A percentile compares a stretch with the other conserved stretches of the same genome.
These are phyloP conservation scores for Symbiodinium natans DNA, from an alignment of 73 alveolate species.

Conservation along the genomic window DNA sequence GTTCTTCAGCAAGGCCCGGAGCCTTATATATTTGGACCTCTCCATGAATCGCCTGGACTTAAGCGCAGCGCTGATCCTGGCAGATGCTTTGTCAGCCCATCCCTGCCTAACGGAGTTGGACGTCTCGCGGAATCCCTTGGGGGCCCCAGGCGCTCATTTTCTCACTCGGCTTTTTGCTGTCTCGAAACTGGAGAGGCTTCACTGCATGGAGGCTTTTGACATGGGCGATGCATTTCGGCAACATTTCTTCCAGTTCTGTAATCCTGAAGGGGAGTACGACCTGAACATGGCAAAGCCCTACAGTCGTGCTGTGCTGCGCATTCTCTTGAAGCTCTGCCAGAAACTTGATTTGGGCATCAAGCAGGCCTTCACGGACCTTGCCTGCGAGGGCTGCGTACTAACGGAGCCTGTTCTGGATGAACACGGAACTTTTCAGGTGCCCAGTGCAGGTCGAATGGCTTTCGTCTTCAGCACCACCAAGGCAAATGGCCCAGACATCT, in stretches of 20 bases:
- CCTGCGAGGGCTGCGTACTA: neutral
- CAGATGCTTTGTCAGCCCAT: conserved; percentile 24
- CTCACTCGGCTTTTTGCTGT: conserved; percentile 5
- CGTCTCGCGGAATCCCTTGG: conserved; percentile 51
- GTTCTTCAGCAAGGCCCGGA: conserved; percentile 8
- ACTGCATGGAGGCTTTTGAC: conserved; percentile 39
- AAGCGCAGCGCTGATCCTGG: neutral
- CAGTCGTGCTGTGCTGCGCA: conserved; percentile 23
- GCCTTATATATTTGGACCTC: conserved; percentile 32
- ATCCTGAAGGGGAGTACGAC: conserved; percentile 34
- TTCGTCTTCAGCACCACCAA: conserved; percentile 60
- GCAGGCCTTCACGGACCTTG: conserved; percentile 30
- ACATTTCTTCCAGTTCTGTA: neutral
- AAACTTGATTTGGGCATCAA: neutral
- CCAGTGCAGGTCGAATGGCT: conserved; percentile 1
- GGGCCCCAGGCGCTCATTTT: conserved; percentile 28
- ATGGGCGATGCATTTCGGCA: neutral
- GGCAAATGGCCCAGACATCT: conserved; percentile 26
- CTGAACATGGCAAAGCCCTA: conserved; percentile 13
- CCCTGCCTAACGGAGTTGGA: conserved; percentile 38
- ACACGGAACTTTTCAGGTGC: conserved; percentile 25
- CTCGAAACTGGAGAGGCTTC: conserved; percentile 22
- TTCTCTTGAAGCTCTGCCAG: conserved; percentile 45
- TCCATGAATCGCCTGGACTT: conserved; percentile 64
- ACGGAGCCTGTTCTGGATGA: conserved; percentile 4